A percentile compares a stretch with the other conserved stretches of the same genome.
These are phyloP conservation scores for Apiospora marii DNA, from an alignment of 2,329 filamentous ascomycete species.

Conservation along the genomic window DNA sequence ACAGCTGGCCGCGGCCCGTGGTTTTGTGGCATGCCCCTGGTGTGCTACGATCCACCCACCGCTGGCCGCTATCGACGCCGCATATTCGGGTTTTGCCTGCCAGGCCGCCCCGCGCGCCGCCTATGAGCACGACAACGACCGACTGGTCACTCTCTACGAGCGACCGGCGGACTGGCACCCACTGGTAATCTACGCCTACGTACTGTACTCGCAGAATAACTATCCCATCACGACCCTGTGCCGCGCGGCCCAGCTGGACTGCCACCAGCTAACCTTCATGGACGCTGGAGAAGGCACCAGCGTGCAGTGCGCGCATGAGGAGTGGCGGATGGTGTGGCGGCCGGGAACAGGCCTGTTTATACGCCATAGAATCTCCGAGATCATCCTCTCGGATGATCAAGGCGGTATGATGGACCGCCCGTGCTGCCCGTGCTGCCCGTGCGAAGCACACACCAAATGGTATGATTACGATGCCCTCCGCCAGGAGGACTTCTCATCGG, in stretches of 20 bases:
- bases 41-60: not conserved
- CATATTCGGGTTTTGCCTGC: not conserved
- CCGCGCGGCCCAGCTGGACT: not conserved
- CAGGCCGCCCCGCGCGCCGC: rapidly evolving
- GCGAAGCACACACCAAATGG: not conserved
- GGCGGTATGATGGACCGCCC: not conserved
- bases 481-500: not conserved
- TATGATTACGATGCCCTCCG: not conserved
- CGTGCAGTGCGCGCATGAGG: not conserved
- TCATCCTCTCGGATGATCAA: rapidly evolving
- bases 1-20: not conserved
- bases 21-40: not conserved
- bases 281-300: not conserved
- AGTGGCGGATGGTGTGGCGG: not conserved
- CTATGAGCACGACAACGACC: not conserved
- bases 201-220: not conserved
- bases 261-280: not conserved
- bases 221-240: too few relatives aligned
- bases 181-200: not conserved
- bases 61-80: not conserved
- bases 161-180: not conserved
- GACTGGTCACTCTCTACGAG: not conserved
- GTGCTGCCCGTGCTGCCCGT: not conserved
- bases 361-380: not conserved
- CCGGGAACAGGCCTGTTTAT: not conserved